Percentiles rank a stretch among this genome's conserved stretches.
Conservation (phyloP, 352 stramenopile genomes). For the Phytopythium chamaehyphon region DNA sequence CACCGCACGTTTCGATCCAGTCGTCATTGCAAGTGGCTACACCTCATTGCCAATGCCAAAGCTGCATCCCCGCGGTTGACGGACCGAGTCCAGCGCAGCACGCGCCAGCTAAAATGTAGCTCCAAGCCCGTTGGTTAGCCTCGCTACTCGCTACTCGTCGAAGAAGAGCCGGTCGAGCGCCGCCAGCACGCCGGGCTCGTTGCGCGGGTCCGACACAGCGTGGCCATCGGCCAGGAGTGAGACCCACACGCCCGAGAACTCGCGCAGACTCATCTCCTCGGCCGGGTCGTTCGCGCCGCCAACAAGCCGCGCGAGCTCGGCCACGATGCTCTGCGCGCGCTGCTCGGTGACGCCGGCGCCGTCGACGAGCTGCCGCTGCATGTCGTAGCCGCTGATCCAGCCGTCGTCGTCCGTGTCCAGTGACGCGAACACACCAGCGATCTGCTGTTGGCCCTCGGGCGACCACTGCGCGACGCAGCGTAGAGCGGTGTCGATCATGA, state of each 20-base stretch:
- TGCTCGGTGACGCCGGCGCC: slow-evolving; percentile 22
- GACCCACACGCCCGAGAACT: slow-evolving; percentile 50
- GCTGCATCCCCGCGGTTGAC: too few relatives aligned
- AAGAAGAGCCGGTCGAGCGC: slow-evolving; percentile 42
- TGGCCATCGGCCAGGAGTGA: slow-evolving; percentile 40
- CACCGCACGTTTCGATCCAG: too few relatives aligned
- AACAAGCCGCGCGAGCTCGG: slow-evolving; percentile 38
- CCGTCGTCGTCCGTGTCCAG: slow-evolving; percentile 48
- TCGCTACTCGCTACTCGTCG: slow-evolving; percentile 6
- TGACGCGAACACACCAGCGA: slow-evolving; percentile 34
- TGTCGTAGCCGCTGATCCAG: slow-evolving; percentile 39
- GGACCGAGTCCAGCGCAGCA: too few relatives aligned
- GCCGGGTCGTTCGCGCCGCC: slow-evolving; percentile 38
- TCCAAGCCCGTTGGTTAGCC: too few relatives aligned
- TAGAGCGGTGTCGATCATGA: slow-evolving; percentile 45
- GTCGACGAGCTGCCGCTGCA: slow-evolving; percentile 35
- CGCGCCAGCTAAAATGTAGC: too few relatives aligned
- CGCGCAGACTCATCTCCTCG: slow-evolving; percentile 50
- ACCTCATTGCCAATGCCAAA: too few relatives aligned
- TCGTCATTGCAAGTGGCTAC: too few relatives aligned
- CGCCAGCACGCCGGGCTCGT: slow-evolving; percentile 30
- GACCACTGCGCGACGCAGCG: slow-evolving; percentile 41
- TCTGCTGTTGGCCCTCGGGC: slow-evolving; percentile 17
- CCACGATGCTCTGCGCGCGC: slow-evolving; percentile 26
- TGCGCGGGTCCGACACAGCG: slow-evolving; percentile 33